These are phyloP conservation scores for Tricholoma terreum DNA, from an alignment of 768 basidiomycete species.

Conservation along the genomic window DNA sequence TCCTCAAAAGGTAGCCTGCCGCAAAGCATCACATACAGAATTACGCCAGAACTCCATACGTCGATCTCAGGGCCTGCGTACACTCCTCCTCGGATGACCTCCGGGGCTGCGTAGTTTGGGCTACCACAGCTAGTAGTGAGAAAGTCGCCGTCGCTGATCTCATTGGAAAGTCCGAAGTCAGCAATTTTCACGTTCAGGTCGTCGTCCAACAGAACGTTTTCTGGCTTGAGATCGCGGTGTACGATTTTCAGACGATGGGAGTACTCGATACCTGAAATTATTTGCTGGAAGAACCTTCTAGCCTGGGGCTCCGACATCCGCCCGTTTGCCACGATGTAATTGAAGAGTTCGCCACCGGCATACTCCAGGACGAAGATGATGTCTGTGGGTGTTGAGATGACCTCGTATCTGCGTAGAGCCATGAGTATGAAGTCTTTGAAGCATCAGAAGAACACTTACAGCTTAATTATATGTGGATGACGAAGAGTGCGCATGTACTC, in stretches of 20 bases:
- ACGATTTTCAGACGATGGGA: constrained; percentile 96
- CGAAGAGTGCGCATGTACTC: constrained; percentile 93
- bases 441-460: constrained; percentile 50
- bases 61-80: constrained; percentile 99
- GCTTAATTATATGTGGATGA: constrained; percentile 97
- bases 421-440: constrained; percentile 10
- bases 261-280: constrained; percentile 96
- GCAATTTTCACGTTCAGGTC: constrained; percentile 94
- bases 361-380: constrained; percentile 99
- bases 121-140: constrained; percentile 96
- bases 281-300: constrained; percentile 95
- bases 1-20: constrained; percentile 97
- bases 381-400: constrained; percentile 90
- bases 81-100: constrained; percentile 92
- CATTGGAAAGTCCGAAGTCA: constrained; percentile 97
- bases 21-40: constrained; percentile 96
- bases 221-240: constrained; percentile 96
- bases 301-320: constrained; percentile 86
- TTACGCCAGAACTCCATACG: constrained; percentile 99
- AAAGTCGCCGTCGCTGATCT: constrained; percentile 96
- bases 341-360: constrained; percentile 95
- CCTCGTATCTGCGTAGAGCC: constrained; percentile 59
- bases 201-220: constrained; percentile 87
- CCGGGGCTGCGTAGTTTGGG: constrained; percentile 98
- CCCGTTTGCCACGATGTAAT: constrained; percentile 95